Percentiles rank a stretch among this genome's conserved stretches.
Conservation (phyloP, 139 green algal species). For the Prasinococcaceae sp. region DNA sequence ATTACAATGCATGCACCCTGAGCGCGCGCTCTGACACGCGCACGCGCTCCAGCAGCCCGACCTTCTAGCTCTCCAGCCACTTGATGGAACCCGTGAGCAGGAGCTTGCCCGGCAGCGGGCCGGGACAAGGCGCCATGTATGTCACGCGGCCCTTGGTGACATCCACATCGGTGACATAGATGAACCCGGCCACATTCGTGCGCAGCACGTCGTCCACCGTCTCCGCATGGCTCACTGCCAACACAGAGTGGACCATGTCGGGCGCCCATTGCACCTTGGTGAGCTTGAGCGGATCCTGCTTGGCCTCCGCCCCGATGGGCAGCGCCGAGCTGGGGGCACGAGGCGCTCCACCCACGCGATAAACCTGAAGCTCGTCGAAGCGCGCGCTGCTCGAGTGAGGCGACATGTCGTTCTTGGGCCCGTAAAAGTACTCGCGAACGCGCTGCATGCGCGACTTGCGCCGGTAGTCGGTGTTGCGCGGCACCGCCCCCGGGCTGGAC, state of each 20-base stretch:
- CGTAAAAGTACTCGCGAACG: conserved; percentile 86
- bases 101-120: conserved; percentile 51
- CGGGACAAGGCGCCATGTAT: conserved; percentile 50
- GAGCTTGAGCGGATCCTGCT: conserved; percentile 44
- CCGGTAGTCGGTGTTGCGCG: conserved; percentile 37
- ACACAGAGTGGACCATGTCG: conserved; percentile 52
- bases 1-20: no score
- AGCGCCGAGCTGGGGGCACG: conserved; percentile 40
- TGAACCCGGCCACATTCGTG: conserved; percentile 75
- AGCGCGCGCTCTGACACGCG: no score
- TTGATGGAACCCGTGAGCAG: conserved; percentile 59
- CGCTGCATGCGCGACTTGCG: conserved; percentile 31
- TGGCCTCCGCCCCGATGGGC: conserved; percentile 45
- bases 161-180: conserved; percentile 65
- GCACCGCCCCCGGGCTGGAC: conserved; percentile 72
- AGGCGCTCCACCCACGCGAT: conserved; percentile 43
- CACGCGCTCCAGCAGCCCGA: no score
- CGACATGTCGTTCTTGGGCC: conserved; percentile 31
- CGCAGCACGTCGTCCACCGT: conserved; percentile 12
- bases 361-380: conserved; percentile 51
- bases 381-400: conserved; percentile 32
- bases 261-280: not conserved
- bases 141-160: conserved; percentile 42
- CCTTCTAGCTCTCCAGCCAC: no score
- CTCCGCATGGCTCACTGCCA: conserved; percentile 72